A percentile compares a stretch with the other conserved stretches of the same genome.
phyloP scores from a whole-genome alignment of 192 early-diverging fungal species.

The Backusella westeae region DNA sequence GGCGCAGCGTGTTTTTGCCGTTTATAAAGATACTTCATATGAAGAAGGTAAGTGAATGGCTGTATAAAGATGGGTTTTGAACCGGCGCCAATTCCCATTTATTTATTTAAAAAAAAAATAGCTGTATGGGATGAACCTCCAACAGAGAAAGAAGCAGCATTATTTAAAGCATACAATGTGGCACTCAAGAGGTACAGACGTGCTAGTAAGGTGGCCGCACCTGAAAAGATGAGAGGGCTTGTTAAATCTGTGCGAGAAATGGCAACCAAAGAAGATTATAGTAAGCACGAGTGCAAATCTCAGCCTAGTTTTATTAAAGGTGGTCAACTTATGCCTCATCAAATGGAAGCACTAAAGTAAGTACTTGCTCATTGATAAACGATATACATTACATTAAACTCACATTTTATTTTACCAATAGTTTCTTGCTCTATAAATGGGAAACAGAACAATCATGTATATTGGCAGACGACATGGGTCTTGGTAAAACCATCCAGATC shows the following conservation, averaged over 20 bases:
- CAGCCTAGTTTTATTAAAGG: constrained; percentile 55
- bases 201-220: constrained; percentile 36
- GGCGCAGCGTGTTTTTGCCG: constrained; percentile 55
- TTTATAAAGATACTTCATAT: constrained; percentile 60
- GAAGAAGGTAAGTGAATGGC: constrained; percentile 41
- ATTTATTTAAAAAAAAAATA: constrained; percentile 11
- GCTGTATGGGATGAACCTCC: constrained; percentile 42
- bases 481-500: constrained; percentile 78
- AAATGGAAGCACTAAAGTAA: constrained; percentile 61
- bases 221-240: constrained; percentile 30
- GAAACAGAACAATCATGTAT: constrained; percentile 54
- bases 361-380: not conserved
- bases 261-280: constrained; percentile 34
- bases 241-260: constrained; percentile 23
- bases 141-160: constrained; percentile 19
- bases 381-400: not conserved
- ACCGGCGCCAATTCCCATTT: not conserved
- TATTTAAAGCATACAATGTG: constrained; percentile 35
- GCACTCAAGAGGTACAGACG: constrained; percentile 40
- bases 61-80: not conserved
- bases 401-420: constrained; percentile 15
- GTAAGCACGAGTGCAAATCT: constrained; percentile 39
- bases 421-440: constrained; percentile 72
- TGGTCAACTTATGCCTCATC: constrained; percentile 63
- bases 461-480: constrained; percentile 77